Evolutionary conservation across 176 grass and related monocot genomes (phyloP), one percentile per base, ranked within the genome.

Genomic region (Lolium perenne): DNA sequence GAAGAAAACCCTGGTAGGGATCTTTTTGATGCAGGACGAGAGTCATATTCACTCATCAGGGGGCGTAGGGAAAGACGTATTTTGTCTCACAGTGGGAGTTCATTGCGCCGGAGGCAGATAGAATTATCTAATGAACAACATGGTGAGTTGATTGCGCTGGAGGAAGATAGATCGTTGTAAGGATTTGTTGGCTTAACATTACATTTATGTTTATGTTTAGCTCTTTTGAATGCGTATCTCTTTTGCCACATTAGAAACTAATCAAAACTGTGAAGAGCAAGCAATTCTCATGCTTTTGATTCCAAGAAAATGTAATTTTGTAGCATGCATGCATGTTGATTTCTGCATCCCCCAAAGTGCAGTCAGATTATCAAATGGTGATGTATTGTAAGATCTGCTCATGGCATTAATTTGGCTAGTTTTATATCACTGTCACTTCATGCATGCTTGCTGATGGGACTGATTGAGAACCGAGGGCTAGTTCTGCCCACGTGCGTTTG

Each of bases 41-140:
- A 48, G 71, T 90, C 90, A 9, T 90, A 90, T 85, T 51, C 81
- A 6, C 83, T 86, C 65, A 78, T 86, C 87, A 85, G 51, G 69
- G 25, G 51, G 10, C 23, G 18, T 61, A 70, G 14, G 3, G 40
- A 6, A 41, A 41, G 40, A 41, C 2, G 6, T 41, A 41, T 41
- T 41, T 41, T 41, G 40, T 41, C 40, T 41, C 76, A 0, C 35
- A 9, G 40, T 45, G 54, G 16, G 16, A 84, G 15, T 35, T 54
- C 54, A 74, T 47, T 48, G 17, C 41, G 18, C 45, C 21, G 1
- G 48, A 50, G 32, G 3, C 20, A 70, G 43, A 50, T 68, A 57
- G 12, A 66, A 71, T n/a, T 13, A 70, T 23, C 8, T 29, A 29
- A 29, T 49, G 16, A 62, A 71, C n/a, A 77, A 7, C 48, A 71